Base-by-base conservation (phyloP, 805 yeast genomes). In the Candida pseudofarinosa region DNA sequence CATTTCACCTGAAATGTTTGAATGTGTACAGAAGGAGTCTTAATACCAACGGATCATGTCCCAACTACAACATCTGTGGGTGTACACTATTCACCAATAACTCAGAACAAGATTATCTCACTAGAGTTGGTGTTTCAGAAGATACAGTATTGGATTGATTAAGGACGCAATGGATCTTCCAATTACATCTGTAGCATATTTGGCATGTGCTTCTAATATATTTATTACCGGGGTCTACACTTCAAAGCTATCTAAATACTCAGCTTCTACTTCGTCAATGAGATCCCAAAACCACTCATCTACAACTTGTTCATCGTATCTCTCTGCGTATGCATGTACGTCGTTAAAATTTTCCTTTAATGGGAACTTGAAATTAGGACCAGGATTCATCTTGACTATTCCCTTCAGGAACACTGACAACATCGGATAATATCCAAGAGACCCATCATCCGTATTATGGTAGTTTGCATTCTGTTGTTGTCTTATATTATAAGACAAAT, bases 351-450 rank as follows among this genome's bases (percentile, higher is more conserved):
- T 57, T 12, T 62, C 67, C 0, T 53, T 56, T 0, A 83, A 77
- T 12, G 65, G 62, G 40, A 53, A 70, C 46, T 71, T 69, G 51
- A 89, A 76, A 10, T 80, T 70, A 0, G 88, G 84, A 0, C 89
- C 85, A 2, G 88, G 72, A 48, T 85, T 81, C 43, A 91, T 60
- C 45, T 76, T 69, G 4, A 87, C 95, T 7, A 76, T 67, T n/a
- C 98, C 98, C 2, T 84, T 84, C 50, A 79, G 80, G 58, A 79
- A 93, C 19, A 85, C 85, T 42, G 96, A 85, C 28, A 88, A 73
- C 68, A 89, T 87, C 1, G 99, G 98, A 63, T 82, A 93, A 59
- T 93, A 93, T 0, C 98, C 99, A 42, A 88, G 64, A 35, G 79
- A 68, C 0, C 96, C 96, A 58, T 93, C 97, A 58, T 93, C 95